Conservation (phyloP, 305 asterid species). For the Caryopteris hybrid region DNA sequence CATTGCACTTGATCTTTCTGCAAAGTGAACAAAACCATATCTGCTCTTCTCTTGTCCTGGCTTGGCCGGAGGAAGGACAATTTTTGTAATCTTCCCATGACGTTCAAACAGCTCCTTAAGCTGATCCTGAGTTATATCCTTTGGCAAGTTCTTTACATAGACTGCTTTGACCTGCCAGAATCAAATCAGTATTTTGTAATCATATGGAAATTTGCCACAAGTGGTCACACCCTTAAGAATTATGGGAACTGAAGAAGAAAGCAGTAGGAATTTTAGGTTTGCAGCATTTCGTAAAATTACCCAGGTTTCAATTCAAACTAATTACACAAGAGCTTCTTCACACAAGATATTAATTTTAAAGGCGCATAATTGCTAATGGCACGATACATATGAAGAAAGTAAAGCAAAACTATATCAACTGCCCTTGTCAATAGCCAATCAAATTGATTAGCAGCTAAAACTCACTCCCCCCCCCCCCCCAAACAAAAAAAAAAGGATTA, state of each 20-base stretch:
- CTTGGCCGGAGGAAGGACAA: conserved; percentile 94
- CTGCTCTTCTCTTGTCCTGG: conserved; percentile 86
- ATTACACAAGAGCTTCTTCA: not conserved
- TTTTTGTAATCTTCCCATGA: conserved; percentile 81
- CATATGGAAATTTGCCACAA: not conserved
- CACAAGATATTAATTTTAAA: not conserved
- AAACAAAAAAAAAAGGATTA: not conserved
- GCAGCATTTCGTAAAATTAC: not conserved
- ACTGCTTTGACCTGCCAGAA: conserved; percentile 75
- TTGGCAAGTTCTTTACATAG: conserved; percentile 86
- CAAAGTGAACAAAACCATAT: conserved; percentile 90
- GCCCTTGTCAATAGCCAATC: not conserved
- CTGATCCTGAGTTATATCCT: conserved; percentile 70
- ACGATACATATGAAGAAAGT: not conserved
- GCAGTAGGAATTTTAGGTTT: not conserved
- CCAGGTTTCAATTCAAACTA: not conserved
- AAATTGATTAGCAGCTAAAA: not conserved
- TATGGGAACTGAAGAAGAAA: not conserved
- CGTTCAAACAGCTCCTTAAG: conserved; percentile 69
- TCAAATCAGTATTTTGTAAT: conserved; percentile 2
- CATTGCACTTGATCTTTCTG: conserved; percentile 82
- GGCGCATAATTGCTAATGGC: not conserved
- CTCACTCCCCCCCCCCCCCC: too few species aligned
- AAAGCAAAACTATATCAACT: not conserved
- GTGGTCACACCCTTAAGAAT: not conserved